Conservation (phyloP, 345 rosid genomes). For the Clausena lansium region DNA sequence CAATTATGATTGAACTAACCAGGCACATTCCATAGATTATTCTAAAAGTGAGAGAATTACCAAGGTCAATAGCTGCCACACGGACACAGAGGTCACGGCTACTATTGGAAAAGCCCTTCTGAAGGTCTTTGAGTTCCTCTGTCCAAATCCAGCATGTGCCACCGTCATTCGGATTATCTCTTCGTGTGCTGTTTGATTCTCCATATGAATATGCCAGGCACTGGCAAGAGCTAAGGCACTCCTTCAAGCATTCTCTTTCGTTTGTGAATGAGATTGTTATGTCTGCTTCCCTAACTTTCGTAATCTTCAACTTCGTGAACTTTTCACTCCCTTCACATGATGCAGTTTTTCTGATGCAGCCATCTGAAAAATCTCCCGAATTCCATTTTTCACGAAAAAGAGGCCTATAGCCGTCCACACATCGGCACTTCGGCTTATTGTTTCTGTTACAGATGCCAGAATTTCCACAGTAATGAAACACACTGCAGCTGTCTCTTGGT, state of each 20-base stretch:
- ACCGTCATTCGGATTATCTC: background rate
- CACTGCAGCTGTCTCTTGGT: slow-evolving; percentile 38
- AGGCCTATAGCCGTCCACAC: slow-evolving; percentile 48
- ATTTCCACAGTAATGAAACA: slow-evolving; percentile 34
- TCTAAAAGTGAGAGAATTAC: slow-evolving; percentile 14
- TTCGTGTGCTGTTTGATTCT: background rate
- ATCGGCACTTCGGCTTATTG: slow-evolving; percentile 24
- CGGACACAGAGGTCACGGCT: slow-evolving; percentile 21
- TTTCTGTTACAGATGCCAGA: slow-evolving; percentile 38
- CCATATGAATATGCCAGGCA: slow-evolving; percentile 38
- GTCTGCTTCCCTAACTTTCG: slow-evolving; percentile 10
- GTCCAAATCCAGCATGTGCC: slow-evolving; percentile 35
- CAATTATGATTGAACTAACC: slow-evolving; percentile 13
- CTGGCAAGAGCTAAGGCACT: slow-evolving; percentile 16
- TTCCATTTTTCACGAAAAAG: slow-evolving; percentile 20
- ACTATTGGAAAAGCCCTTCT: background rate
- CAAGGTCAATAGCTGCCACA: slow-evolving; percentile 10
- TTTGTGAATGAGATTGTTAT: fast-evolving
- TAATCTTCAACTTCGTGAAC: slow-evolving; percentile 20
- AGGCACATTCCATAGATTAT: background rate
- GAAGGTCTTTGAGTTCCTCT: slow-evolving; percentile 5
- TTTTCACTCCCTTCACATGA: too few species aligned
- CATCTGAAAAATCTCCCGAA: slow-evolving; percentile 20
- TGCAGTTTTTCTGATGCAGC: slow-evolving; percentile 28
- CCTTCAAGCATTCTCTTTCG: slow-evolving; percentile 4